phyloP scores from a whole-genome alignment of 2,329 filamentous ascomycete species.

The Sphaerostilbella broomeana region DNA sequence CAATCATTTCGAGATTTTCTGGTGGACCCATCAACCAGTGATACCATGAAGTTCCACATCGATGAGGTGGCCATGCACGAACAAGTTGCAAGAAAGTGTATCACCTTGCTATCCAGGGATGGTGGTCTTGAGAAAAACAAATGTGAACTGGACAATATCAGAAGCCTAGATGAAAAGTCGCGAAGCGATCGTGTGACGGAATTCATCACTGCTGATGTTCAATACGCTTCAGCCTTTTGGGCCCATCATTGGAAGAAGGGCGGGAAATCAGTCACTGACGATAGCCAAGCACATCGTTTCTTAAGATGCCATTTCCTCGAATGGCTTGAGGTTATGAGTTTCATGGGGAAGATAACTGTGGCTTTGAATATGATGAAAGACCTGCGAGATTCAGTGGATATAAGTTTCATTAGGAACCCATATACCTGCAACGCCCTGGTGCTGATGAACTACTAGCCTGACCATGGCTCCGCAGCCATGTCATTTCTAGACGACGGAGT shows the following conservation, averaged over 20 bases:
- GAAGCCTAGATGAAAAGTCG: background rate
- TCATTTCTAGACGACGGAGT: conserved; percentile 16
- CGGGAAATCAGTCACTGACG: conserved; percentile 21
- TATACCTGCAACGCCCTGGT: background rate
- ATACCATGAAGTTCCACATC: conserved; percentile 12
- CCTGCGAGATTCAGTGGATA: conserved; percentile 6
- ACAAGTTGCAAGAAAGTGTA: conserved; percentile 5
- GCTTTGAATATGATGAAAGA: conserved; percentile 8
- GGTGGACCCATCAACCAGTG: conserved; percentile 18
- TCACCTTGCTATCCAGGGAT: conserved; percentile 5
- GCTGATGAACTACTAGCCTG: conserved; percentile 2
- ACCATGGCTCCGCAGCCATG: background rate
- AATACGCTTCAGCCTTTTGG: conserved; percentile 36
- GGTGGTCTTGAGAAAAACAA: conserved; percentile 23
- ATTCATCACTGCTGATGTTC: conserved; percentile 17
- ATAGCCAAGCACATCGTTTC: conserved; percentile 22
- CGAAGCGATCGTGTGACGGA: background rate
- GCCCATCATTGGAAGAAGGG: conserved; percentile 24
- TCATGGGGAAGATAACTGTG: conserved; percentile 21
- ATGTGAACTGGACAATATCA: conserved; percentile 10
- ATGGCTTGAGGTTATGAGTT: conserved; percentile 33
- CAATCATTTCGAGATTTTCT: conserved; percentile 32
- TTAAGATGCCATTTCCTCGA: conserved; percentile 32
- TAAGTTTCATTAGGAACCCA: conserved; percentile 2
- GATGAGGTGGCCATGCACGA: conserved; percentile 5